Evolutionary conservation across 768 basidiomycete species (phyloP), one percentile per base, ranked within the genome.

Genomic region (Trichaptum fuscoviolaceum): DNA sequence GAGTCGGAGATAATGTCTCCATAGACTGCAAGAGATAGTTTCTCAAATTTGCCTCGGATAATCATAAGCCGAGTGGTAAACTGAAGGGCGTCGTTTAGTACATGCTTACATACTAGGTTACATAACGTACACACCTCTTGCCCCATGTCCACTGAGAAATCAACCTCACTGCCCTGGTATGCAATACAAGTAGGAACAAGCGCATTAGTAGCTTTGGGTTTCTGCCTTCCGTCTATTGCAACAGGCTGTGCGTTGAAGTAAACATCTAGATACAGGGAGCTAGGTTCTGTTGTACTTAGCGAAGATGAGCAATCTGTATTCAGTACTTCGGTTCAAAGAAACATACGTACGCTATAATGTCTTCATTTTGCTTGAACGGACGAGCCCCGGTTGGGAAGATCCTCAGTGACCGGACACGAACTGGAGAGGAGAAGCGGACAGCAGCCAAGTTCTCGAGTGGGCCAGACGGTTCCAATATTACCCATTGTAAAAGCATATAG

Each of bases 51-150:
- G n/a, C 92, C 92, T 71, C 87, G 88, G 68, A 94, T 81, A 66
- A 93, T 90, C 83, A 94, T 87, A 34, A 93, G 79, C 58, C 92
- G 87, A 24, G 91, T 92, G 3, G 87, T 84, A 73, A 84, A 87
- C 89, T 91, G 73, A 34, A 26, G 24, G 66, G 64, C 60, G 60
- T 42, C 35, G 65, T 59, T 70, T 58, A 71, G 65, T 65, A 18
- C 23, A 9, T 36, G 18, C 57, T 23, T 59, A 35, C 26, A 60
- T 18, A 27, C 26, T 66, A 35, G 63, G 57, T 57, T 15, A 17
- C n/a, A 9, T 24, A 3, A 17, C 15, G 23, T 9, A 78, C 84
- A 65, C 70, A 87, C 92, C 76, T 92, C 89, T 9, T 74, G 62
- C 42, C 87, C 87, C 88, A 92, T 88, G 67, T 90, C 84, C 18